These are phyloP conservation scores for Solanum microdontum DNA, from an alignment of 257 asterid genomes.

Conservation along the genomic window DNA sequence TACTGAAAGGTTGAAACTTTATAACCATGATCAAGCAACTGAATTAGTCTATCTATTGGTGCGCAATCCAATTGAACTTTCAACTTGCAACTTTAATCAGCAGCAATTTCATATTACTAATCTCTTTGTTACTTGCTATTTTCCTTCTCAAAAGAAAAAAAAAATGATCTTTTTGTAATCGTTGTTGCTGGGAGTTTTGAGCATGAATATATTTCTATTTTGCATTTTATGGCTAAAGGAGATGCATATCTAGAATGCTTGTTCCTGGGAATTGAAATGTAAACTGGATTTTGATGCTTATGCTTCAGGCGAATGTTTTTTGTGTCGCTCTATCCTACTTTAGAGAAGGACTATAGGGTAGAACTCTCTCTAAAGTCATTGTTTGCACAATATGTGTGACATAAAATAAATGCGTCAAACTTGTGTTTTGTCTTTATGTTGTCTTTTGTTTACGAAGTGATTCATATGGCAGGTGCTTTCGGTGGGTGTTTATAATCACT, in stretches of 20 bases:
- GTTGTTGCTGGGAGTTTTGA: neutral
- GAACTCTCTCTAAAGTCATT: neutral
- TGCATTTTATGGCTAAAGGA: neutral
- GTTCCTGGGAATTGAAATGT: neutral
- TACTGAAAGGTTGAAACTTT: neutral
- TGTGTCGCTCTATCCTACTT: neutral
- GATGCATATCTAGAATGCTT: neutral
- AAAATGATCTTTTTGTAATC: neutral
- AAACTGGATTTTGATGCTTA: neutral
- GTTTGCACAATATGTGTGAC: neutral
- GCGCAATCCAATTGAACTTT: neutral
- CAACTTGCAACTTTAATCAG: neutral
- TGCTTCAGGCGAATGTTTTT: neutral
- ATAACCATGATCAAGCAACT: neutral
- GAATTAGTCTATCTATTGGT: neutral
- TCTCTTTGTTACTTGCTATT: neutral
- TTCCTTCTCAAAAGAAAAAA: neutral
- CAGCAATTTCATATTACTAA: neutral
- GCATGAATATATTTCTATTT: neutral
- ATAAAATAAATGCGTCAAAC: neutral
- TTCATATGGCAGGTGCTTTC: conserved; percentile 64
- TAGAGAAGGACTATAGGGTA: neutral
- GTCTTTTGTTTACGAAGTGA: neutral
- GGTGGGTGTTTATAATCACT: conserved; percentile 87
- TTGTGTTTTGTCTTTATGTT: neutral